Percentiles rank a stretch among this genome's conserved stretches.
Evolutionary conservation across 2,329 filamentous ascomycete genomes (phyloP).

Genomic region (Pestalotiopsis sp.): DNA sequence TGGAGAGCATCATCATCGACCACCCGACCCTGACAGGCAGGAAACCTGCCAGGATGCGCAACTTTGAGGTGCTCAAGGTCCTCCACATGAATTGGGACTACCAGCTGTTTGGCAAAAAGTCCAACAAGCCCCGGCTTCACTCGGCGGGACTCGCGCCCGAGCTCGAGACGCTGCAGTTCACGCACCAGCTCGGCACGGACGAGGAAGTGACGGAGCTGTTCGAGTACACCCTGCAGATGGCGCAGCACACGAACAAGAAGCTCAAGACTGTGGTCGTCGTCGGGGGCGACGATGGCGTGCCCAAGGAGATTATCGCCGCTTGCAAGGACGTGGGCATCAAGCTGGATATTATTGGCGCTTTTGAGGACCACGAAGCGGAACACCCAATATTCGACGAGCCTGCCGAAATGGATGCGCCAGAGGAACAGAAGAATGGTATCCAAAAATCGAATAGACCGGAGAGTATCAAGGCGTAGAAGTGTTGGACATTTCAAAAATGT

Average conservation of each 20-base stretch:
- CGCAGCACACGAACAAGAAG: conserved; percentile 35
- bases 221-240: conserved; percentile 39
- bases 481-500: not conserved
- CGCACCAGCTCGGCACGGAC: conserved; percentile 45
- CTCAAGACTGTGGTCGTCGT: conserved; percentile 38
- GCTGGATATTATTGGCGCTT: conserved; percentile 24
- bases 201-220: conserved; percentile 48
- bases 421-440: not conserved
- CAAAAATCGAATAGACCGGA: not conserved
- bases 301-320: conserved; percentile 33
- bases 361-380: conserved; percentile 1
- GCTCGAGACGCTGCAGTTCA: conserved; percentile 45
- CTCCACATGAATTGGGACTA: conserved; percentile 47
- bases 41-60: conserved; percentile 43
- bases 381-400: not conserved
- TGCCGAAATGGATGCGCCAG: not conserved
- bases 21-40: conserved; percentile 38
- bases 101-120: conserved; percentile 46
- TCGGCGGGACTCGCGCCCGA: conserved; percentile 47
- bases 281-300: conserved; percentile 33
- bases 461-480: not conserved
- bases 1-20: conserved; percentile 47
- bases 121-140: conserved; percentile 43
- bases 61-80: conserved; percentile 40
- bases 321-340: conserved; percentile 32